Conservation (phyloP, 208 protist species). For the Acanthamoeba castellanii region DNA sequence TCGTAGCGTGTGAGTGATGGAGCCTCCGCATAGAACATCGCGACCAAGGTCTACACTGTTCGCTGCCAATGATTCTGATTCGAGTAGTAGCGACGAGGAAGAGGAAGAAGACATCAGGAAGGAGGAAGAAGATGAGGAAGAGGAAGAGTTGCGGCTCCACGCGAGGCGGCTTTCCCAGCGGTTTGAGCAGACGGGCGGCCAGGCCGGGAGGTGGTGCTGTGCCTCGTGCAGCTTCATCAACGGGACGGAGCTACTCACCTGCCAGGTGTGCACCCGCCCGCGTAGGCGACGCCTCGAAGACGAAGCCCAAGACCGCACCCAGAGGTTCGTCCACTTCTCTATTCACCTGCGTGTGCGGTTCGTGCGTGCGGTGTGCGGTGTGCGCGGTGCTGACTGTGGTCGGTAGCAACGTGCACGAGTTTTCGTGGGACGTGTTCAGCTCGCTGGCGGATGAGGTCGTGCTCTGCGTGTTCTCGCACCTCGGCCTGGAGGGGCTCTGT, state of each 20-base stretch:
- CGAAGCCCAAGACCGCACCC: not conserved
- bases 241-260: not conserved
- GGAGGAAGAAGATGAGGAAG: not conserved
- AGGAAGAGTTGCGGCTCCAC: not conserved
- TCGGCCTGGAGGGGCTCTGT: not conserved
- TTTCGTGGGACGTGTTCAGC: conserved; percentile 29
- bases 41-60: too few species aligned
- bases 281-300: not conserved
- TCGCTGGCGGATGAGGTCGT: conserved; percentile 40
- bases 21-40: too few species aligned
- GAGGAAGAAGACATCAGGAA: not conserved
- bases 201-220: not conserved
- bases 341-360: not conserved
- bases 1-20: too few species aligned
- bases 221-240: conserved; percentile 21
- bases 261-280: not conserved
- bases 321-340: not conserved
- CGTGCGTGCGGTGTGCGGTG: not conserved
- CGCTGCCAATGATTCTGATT: too few species aligned
- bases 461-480: not conserved
- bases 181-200: not conserved
- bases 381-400: not conserved
- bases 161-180: not conserved
- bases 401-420: not conserved
- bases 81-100: too few species aligned